These are phyloP conservation scores for Neonectria ditissima DNA, from an alignment of 2,329 filamentous ascomycete genomes.

Conservation along the genomic window DNA sequence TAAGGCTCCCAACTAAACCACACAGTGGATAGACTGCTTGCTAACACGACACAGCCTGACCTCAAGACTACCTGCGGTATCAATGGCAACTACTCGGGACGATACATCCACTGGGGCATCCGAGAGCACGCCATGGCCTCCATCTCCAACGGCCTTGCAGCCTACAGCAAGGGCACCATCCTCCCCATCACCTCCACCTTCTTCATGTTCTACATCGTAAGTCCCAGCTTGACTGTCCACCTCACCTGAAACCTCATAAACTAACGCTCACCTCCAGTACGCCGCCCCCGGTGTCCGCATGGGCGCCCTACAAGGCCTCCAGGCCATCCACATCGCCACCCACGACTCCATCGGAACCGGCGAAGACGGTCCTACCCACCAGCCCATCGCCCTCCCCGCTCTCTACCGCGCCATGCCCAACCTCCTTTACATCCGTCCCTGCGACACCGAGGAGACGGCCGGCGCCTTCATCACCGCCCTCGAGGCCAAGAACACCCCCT, in stretches of 20 bases:
- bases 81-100: constrained; percentile 65
- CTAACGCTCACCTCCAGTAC: constrained; percentile 47
- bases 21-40: not conserved
- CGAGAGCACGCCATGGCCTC: constrained; percentile 72
- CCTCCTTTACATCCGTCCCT: constrained; percentile 69
- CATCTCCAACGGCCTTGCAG: constrained; percentile 69
- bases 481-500: constrained; percentile 53
- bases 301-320: constrained; percentile 67
- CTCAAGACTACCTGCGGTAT: constrained; percentile 58
- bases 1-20: constrained; percentile 33
- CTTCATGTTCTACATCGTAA: constrained; percentile 70
- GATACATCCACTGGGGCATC: constrained; percentile 71
- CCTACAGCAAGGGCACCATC: constrained; percentile 66
- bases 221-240: not conserved
- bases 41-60: constrained; percentile 46
- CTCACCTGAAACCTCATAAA: not conserved
- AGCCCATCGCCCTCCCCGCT: constrained; percentile 68
- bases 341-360: constrained; percentile 71
- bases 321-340: constrained; percentile 70
- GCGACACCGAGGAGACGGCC: constrained; percentile 68
- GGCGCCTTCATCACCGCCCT: constrained; percentile 66
- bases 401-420: constrained; percentile 74
- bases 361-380: constrained; percentile 72
- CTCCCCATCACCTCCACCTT: constrained; percentile 69
- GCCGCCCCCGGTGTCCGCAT: constrained; percentile 70